A percentile compares a stretch with the other conserved stretches of the same genome.
Conservation (phyloP, 202 grass and related monocot genomes). For the Schoenoplectus triqueter region DNA sequence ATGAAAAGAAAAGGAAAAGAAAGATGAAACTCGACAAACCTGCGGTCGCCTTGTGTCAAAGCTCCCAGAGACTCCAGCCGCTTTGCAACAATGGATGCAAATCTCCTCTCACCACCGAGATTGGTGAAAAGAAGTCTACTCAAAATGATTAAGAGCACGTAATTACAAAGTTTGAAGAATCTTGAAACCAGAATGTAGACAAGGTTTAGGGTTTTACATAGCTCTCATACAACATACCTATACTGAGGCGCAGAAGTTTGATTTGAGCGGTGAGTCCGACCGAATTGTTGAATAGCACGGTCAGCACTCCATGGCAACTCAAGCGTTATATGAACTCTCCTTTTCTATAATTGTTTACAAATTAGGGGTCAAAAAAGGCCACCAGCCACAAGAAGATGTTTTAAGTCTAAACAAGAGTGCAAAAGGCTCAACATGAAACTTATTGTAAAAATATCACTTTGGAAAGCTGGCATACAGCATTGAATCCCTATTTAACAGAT, state of each 20-base stretch:
- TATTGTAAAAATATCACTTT: neutral
- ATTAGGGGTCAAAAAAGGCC: neutral
- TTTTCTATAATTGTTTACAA: constrained; percentile 61
- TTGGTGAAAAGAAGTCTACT: constrained; percentile 93
- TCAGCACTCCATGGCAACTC: constrained; percentile 99
- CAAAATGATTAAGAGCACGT: constrained; percentile 39
- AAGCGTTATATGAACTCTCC: constrained; percentile 97
- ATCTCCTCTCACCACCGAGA: constrained; percentile 94
- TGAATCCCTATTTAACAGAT: neutral
- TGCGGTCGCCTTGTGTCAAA: constrained; percentile 98
- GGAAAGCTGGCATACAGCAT: neutral
- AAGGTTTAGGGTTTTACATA: neutral
- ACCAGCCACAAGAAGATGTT: neutral
- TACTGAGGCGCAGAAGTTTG: constrained; percentile 98
- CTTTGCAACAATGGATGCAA: constrained; percentile 98
- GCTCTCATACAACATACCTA: constrained; percentile 57
- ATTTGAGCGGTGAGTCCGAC: constrained; percentile 98
- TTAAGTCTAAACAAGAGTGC: neutral
- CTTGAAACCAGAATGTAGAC: neutral
- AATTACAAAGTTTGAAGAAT: constrained; percentile 26
- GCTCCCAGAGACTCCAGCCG: constrained; percentile 95
- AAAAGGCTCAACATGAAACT: neutral
- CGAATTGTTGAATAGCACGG: constrained; percentile 97
- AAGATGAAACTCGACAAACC: constrained; percentile 54
- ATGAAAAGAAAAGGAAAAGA: neutral